Base-by-base conservation (phyloP, 371 early-diverging fungal genomes). In the Neoconidiobolus thromboides region DNA sequence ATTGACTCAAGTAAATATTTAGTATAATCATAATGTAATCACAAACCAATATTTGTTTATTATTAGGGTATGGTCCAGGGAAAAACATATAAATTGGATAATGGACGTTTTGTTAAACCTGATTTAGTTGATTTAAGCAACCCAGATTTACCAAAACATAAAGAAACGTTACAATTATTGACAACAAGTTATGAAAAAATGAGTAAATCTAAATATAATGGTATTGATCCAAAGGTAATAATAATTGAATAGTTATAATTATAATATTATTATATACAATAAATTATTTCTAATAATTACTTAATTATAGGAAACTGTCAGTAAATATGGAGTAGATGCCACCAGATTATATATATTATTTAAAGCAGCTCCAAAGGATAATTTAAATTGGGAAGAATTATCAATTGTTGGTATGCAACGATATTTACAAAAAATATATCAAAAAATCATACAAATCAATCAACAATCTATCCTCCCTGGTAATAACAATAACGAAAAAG, bases 171-270 rank as follows among this genome's bases (percentile, higher is more conserved):
- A 39, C 64, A 75, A 61, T 49, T 64, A 14, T 81, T 89, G 0
- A 61, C 67, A 1, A 70, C 81, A 12, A 75, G 84, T 9, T 91
- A 75, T 67, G 94, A 95, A 65, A 95, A 95, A 64, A 95, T 95
- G 96, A 86, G 87, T 63, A 95, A 93, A 70, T 87, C 89, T 53
- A 95, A 95, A 73, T 84, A 80, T 69, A 95, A 95, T 64, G 96
- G 96, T 36, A 85, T 92, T 1, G 87, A 91, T 65, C 96, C 96
- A 0, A 72, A 72, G 53, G 84, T 80, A 74, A 58, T 5, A 7
- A 6, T 10, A 6, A 38, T 15, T n/a, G 79, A 41, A 76, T 81
- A 1, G 26, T 26, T 67, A 14, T 2, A 61, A 6, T 43, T 70
- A 39, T 62, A 68, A 12, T 2, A 59, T 26, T 37, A 62, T 40